Base-by-base conservation (phyloP, 768 basidiomycete genomes). In the Candolleomyces efflorescens region DNA sequence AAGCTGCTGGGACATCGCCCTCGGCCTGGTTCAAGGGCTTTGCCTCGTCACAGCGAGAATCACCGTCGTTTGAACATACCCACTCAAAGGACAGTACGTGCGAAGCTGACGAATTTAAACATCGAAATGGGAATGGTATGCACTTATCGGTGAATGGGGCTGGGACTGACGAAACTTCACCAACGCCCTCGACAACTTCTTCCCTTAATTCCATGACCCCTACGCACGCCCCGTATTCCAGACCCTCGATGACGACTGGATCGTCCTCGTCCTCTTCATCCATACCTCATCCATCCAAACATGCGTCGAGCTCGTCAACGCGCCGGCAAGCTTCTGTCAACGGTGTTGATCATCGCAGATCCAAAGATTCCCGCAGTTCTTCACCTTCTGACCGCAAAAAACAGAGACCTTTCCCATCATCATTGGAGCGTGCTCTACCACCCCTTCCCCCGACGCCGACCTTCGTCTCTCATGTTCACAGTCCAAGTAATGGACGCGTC, bases 181-280 rank as follows among this genome's bases (percentile, higher is more conserved):
- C 66, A 20, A 59, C 43, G 5, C 64, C 67, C 15, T 72, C 71
- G 47, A 58, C 65, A 1, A 67, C 71, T 0, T 70, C 71, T 0
- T 71, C 71, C 9, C 66, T 67, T 18, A 67, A 66, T 44, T 67
- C 70, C 7, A 59, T 62, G 22, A 64, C 69, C 1, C 37, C 51
- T 62, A 39, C 53, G 60, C 39, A 64, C 62, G 26, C 54, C 44
- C 68, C 58, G 44, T 68, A 59, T 17, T 62, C 67, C 1, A 63
- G 65, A 22, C 59, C 71, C 15, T 62, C 66, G 22, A 63, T 61
- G 32, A 52, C 57, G 20, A 54, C 62, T 20, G 64, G 68, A 18
- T 66, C 67, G 18, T 50, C 55, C 3, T 56, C 55, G 2, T 56
- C 55, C 27, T 56, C 48, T 7, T 55, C 54, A 13, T 20, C 24